These are phyloP conservation scores for Botrytis squamosa DNA, from an alignment of 2,329 filamentous ascomycete species.

Conservation along the genomic window DNA sequence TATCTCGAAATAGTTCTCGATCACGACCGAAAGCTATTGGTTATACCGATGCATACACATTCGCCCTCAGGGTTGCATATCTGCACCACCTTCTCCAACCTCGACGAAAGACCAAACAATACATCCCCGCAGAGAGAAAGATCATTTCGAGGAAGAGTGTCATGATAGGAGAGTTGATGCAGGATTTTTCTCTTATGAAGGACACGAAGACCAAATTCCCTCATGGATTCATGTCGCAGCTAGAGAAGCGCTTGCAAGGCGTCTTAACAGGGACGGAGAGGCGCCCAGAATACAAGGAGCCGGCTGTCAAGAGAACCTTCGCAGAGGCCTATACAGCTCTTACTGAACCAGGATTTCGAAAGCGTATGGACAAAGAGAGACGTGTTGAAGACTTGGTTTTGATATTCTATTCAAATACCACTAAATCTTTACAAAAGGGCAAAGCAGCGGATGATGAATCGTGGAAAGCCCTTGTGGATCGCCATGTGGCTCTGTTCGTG, in stretches of 20 bases:
- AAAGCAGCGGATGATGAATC: conserved; percentile 76
- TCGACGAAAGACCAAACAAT: conserved; percentile 84
- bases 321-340: conserved; percentile 92
- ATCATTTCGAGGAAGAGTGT: conserved; percentile 58
- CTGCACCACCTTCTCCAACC: conserved; percentile 92
- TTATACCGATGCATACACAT: conserved; percentile 84
- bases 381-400: conserved; percentile 89
- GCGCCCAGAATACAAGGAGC: conserved; percentile 85
- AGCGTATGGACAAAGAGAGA: conserved; percentile 89
- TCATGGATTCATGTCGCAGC: conserved; percentile 66
- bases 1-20: conserved; percentile 43
- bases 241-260: conserved; percentile 49
- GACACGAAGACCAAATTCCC: conserved; percentile 70
- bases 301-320: conserved; percentile 89
- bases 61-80: conserved; percentile 85
- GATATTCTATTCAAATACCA: conserved; percentile 94
- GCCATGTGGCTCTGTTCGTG: conserved; percentile 92
- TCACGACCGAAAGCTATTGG: conserved; percentile 51
- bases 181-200: conserved; percentile 70
- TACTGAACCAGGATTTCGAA: conserved; percentile 83
- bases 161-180: conserved; percentile 81
- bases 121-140: conserved; percentile 58
- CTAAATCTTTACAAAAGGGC: conserved; percentile 81
- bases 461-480: conserved; percentile 89
- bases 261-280: conserved; percentile 73